Evolutionary conservation across 345 rosid species (phyloP).

Genomic region (Euphorbia lathyris): DNA sequence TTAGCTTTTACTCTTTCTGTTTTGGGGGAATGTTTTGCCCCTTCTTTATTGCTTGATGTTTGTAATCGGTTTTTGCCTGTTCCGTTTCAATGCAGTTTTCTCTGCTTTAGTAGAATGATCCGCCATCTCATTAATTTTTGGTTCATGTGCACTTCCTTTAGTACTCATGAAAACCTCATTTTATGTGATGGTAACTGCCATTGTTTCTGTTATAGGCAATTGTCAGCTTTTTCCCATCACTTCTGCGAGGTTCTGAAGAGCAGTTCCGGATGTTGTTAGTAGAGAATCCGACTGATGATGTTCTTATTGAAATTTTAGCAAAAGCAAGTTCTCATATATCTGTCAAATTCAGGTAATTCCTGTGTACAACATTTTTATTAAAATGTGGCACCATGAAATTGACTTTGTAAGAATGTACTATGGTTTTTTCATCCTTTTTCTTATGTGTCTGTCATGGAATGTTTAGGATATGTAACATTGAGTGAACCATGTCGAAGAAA

Average conservation of each 20-base stretch:
- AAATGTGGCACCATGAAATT: not conserved
- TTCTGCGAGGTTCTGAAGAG: conserved; percentile 70
- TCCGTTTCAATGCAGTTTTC: too few species aligned
- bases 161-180: not conserved
- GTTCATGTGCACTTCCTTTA: conserved; percentile 4
- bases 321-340: conserved; percentile 69
- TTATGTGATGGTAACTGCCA: not conserved
- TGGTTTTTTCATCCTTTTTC: not conserved
- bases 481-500: not conserved
- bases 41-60: too few species aligned
- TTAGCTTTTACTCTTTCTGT: too few species aligned
- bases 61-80: too few species aligned
- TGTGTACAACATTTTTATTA: conserved; percentile 4
- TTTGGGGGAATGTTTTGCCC: too few species aligned
- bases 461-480: not conserved
- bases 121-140: not conserved
- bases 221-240: conserved; percentile 59
- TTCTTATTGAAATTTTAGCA: conserved; percentile 53
- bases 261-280: conserved; percentile 45
- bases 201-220: conserved; percentile 45
- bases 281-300: conserved; percentile 42
- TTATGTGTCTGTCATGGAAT: not conserved
- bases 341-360: conserved; percentile 57
- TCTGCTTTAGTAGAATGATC: not conserved
- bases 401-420: not conserved